Percentiles rank a stretch among this genome's conserved stretches.
Conservation (phyloP, 2,329 filamentous ascomycete species). For the Neonectria ditissima region DNA sequence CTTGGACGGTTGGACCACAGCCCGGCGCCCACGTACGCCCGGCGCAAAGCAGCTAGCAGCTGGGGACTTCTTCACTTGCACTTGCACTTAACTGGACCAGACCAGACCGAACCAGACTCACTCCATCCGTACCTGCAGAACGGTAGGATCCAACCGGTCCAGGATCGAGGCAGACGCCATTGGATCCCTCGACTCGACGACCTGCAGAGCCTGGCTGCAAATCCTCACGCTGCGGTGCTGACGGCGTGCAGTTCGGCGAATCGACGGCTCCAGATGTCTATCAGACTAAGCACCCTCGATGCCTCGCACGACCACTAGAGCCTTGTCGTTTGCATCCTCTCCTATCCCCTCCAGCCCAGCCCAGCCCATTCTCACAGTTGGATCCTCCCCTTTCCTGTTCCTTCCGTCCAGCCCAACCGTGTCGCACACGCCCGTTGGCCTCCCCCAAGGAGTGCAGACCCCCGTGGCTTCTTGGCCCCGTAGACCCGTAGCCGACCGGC, state of each 20-base stretch:
- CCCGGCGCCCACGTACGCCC: constrained; percentile 26
- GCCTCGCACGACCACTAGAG: constrained; percentile 10
- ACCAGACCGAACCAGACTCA: background rate
- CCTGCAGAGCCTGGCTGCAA: constrained; percentile 1
- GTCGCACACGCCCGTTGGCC: background rate
- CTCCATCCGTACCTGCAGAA: background rate
- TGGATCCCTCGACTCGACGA: background rate
- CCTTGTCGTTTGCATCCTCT: constrained; percentile 12
- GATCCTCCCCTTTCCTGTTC: constrained; percentile 6
- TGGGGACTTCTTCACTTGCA: constrained; percentile 9
- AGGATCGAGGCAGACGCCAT: constrained; percentile 15
- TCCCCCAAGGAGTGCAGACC: constrained; percentile 10
- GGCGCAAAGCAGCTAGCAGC: constrained; percentile 19
- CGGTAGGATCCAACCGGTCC: constrained; percentile 10
- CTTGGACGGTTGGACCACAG: background rate
- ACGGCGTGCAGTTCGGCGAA: constrained; percentile 14
- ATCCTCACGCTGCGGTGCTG: constrained; percentile 6
- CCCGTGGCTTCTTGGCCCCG: constrained; percentile 20
- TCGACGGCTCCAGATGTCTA: constrained; percentile 17
- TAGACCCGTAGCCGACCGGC: constrained; percentile 20
- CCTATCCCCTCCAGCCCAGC: background rate
- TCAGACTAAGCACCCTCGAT: constrained; percentile 9
- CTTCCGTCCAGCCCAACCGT: constrained; percentile 6
- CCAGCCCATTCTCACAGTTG: constrained; percentile 2
- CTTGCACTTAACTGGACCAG: constrained; percentile 19